These are phyloP conservation scores for Penicillium subrubescens DNA, from an alignment of 495 filamentous ascomycete genomes.

Conservation along the genomic window DNA sequence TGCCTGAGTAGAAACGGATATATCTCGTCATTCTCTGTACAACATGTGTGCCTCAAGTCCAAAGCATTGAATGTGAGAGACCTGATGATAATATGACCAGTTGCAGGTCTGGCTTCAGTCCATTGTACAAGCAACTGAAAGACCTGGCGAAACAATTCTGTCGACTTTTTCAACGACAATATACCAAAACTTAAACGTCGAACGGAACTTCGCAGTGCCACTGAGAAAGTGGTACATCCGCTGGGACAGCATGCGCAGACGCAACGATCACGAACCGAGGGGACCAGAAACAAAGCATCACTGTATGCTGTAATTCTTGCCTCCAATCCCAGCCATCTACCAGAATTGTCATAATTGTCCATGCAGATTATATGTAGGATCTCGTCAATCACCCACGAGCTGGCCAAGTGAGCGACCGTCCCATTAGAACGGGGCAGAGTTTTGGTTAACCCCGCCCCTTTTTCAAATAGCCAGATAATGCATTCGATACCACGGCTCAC, in stretches of 20 bases:
- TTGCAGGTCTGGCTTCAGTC: not conserved
- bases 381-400: not conserved
- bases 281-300: not conserved
- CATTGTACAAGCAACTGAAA: not conserved
- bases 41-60: not conserved
- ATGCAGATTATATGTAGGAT: not conserved
- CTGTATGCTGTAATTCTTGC: not conserved
- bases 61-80: not conserved
- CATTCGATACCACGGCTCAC: not conserved
- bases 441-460: not conserved
- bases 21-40: not conserved
- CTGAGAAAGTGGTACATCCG: not conserved
- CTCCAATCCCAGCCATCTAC: not conserved
- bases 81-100: not conserved
- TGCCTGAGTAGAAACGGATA: not conserved
- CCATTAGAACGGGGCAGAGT: not conserved
- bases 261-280: not conserved
- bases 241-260: not conserved
- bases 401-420: not conserved
- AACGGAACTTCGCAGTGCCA: not conserved
- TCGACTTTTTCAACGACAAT: not conserved
- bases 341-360: not conserved
- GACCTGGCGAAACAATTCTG: not conserved
- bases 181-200: accelerated
- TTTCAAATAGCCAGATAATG: not conserved